Conservation (phyloP, 192 early-diverging fungal genomes). For the Chytriomyces sp. region DNA sequence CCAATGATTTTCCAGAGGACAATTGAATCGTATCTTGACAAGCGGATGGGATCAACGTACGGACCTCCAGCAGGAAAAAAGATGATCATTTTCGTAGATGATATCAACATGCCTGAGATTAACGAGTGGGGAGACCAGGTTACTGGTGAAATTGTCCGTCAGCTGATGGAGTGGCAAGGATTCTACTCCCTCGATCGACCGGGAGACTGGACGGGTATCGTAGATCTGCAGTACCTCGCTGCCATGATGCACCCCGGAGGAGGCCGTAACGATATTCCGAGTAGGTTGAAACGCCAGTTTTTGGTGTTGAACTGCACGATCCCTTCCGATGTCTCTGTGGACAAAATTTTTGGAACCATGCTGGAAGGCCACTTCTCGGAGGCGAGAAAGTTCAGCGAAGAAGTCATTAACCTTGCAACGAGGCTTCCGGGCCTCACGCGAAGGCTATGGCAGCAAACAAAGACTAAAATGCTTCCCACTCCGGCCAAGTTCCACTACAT, state of each 20-base stretch:
- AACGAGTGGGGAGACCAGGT: conserved; percentile 75
- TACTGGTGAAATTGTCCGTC: conserved; percentile 64
- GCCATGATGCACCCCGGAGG: conserved; percentile 76
- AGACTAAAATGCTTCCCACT: conserved; percentile 71
- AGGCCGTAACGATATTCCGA: conserved; percentile 69
- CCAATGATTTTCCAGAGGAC: conserved; percentile 71
- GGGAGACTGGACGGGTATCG: conserved; percentile 70
- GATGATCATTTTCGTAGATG: conserved; percentile 70
- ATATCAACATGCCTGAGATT: conserved; percentile 73
- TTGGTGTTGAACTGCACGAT: conserved; percentile 68
- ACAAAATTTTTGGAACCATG: conserved; percentile 70
- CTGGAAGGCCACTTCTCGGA: conserved; percentile 68
- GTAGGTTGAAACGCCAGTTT: conserved; percentile 64
- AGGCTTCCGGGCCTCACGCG: conserved; percentile 58
- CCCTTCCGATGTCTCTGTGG: conserved; percentile 67
- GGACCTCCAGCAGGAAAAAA: conserved; percentile 71
- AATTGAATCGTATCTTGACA: conserved; percentile 69
- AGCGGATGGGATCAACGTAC: conserved; percentile 70
- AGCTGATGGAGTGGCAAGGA: conserved; percentile 70
- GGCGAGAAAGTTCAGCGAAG: conserved; percentile 57
- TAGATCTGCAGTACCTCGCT: conserved; percentile 63
- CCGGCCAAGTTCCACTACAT: conserved; percentile 74
- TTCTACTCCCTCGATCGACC: conserved; percentile 70
- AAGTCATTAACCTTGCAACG: conserved; percentile 49
- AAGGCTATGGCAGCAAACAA: conserved; percentile 65